These are phyloP conservation scores for Huntiella savannae DNA, from an alignment of 2,329 filamentous ascomycete genomes.

Conservation along the genomic window DNA sequence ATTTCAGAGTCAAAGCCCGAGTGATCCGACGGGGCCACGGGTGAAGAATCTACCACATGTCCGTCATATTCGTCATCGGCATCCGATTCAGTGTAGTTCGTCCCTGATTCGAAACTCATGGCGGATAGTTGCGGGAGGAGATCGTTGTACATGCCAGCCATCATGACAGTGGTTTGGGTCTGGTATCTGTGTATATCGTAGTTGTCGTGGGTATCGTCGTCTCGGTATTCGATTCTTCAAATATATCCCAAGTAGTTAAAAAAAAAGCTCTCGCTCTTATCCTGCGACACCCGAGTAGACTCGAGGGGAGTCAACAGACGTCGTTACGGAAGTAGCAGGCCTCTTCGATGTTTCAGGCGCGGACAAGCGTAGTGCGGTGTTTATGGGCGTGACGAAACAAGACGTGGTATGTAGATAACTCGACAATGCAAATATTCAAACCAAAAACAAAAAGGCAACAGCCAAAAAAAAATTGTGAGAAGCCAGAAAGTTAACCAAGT, in stretches of 20 bases:
- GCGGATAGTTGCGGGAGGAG: conserved; percentile 11
- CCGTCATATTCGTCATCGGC: conserved; percentile 72
- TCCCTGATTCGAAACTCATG: conserved; percentile 46
- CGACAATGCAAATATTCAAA: not conserved
- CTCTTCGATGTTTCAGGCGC: no score
- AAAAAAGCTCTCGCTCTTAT: no score
- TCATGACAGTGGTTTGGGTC: no score
- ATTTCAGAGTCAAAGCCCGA: conserved; percentile 56
- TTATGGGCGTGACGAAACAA: no score
- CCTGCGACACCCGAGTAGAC: no score
- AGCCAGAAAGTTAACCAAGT: not conserved
- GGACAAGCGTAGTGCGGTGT: no score
- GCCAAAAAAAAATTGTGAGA: not conserved
- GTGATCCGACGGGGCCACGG: conserved; percentile 47
- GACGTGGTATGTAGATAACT: not conserved
- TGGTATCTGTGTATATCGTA: no score
- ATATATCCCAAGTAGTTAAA: no score
- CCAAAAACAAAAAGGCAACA: not conserved
- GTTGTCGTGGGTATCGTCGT: no score
- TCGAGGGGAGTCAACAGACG: no score
- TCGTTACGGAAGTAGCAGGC: no score
- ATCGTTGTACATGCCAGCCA: not conserved
- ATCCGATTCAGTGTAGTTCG: conserved; percentile 60
- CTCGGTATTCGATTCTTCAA: no score
- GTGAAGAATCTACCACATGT: conserved; percentile 48